phyloP scores from a whole-genome alignment of 805 yeast species.

The Myxozyma kluyveri region DNA sequence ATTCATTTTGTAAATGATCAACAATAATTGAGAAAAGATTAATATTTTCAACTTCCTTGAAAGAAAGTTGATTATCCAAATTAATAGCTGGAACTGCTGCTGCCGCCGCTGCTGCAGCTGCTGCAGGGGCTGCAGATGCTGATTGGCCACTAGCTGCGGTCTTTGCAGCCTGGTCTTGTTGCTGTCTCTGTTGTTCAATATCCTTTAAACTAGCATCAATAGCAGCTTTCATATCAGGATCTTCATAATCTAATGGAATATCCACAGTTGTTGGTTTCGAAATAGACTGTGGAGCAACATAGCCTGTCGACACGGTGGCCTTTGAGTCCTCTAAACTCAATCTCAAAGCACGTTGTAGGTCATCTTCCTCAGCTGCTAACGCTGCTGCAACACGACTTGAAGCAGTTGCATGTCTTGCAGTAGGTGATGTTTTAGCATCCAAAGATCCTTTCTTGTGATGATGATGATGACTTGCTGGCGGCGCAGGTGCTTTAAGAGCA shows the following conservation, averaged over 20 bases:
- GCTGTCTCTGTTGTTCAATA: slow-evolving; percentile 45
- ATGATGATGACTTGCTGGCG: slow-evolving; percentile 13
- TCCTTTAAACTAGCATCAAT: slow-evolving; percentile 87
- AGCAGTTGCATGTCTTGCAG: slow-evolving; percentile 28
- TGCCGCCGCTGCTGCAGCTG: slow-evolving; percentile 1
- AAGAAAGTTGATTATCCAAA: slow-evolving; percentile 42
- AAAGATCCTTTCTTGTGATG: slow-evolving; percentile 16
- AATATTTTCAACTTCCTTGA: slow-evolving; percentile 67
- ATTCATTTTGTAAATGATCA: slow-evolving; percentile 50
- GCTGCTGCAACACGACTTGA: background rate
- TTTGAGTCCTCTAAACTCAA: slow-evolving; percentile 63
- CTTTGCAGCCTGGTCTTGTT: slow-evolving; percentile 26
- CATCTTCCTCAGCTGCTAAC: slow-evolving; percentile 55
- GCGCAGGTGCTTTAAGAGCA: slow-evolving; percentile 47
- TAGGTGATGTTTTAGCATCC: slow-evolving; percentile 28
- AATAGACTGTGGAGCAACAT: slow-evolving; percentile 24
- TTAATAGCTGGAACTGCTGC: background rate
- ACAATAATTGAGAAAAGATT: slow-evolving; percentile 67
- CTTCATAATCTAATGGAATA: slow-evolving; percentile 56
- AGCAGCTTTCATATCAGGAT: slow-evolving; percentile 85
- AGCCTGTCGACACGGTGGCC: slow-evolving; percentile 13
- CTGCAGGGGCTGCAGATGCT: background rate
- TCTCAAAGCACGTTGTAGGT: slow-evolving; percentile 71
- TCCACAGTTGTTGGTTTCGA: slow-evolving; percentile 1
- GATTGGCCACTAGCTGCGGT: background rate